A percentile compares a stretch with the other conserved stretches of the same genome.
Conservation (phyloP, 306 rosid species). For the Quercus agrifolia region DNA sequence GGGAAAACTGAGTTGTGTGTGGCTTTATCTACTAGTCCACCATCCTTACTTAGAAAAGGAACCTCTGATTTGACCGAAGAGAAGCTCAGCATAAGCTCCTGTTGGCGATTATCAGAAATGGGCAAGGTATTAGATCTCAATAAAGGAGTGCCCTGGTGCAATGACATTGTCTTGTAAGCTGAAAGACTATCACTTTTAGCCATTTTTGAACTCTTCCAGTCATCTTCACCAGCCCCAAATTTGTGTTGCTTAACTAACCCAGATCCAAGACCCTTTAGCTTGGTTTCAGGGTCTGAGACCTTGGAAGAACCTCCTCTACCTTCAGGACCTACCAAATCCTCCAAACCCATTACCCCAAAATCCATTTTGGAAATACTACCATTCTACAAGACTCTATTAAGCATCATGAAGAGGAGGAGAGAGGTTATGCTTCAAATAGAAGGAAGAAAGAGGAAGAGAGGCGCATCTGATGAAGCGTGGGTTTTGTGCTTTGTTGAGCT, state of each 20-base stretch:
- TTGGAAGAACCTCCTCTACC: background rate
- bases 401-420: slow-evolving; percentile 28
- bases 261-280: slow-evolving; percentile 37
- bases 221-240: slow-evolving; percentile 31
- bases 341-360: slow-evolving; percentile 44
- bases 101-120: slow-evolving; percentile 17
- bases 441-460: background rate
- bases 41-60: slow-evolving; percentile 23
- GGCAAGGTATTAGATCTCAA: slow-evolving; percentile 37
- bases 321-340: slow-evolving; percentile 31
- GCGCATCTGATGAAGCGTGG: background rate
- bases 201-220: slow-evolving; percentile 34
- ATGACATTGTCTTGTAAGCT: slow-evolving; percentile 31
- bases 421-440: background rate
- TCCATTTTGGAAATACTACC: slow-evolving; percentile 38
- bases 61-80: slow-evolving; percentile 34
- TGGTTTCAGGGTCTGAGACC: slow-evolving; percentile 21
- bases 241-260: slow-evolving; percentile 35
- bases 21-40: slow-evolving; percentile 1
- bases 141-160: slow-evolving; percentile 33
- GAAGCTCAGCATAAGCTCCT: slow-evolving; percentile 58
- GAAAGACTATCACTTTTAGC: slow-evolving; percentile 29
- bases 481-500: background rate
- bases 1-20: slow-evolving; percentile 25
- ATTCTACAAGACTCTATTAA: slow-evolving; percentile 22